A percentile compares a stretch with the other conserved stretches of the same genome.
phyloP scores from a whole-genome alignment of 441 rosid species.

The Biscutella laevigata region DNA sequence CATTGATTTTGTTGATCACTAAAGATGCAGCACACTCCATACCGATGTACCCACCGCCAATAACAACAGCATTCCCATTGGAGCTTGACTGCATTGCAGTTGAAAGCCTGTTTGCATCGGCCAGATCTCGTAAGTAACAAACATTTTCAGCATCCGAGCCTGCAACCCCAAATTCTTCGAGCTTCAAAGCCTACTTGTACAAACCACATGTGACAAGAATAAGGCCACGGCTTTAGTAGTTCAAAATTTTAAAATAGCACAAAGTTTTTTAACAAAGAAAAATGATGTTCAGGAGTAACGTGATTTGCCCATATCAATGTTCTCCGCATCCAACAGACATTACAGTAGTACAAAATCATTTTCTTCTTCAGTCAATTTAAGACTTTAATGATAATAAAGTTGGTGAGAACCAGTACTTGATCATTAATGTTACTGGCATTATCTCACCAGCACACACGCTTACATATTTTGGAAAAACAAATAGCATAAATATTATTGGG shows the following conservation, averaged over 20 bases:
- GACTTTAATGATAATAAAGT: background rate
- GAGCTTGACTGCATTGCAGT: slow-evolving; percentile 52
- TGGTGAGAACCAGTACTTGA: background rate
- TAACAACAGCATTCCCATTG: slow-evolving; percentile 80
- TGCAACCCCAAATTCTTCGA: slow-evolving; percentile 85
- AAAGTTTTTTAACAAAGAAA: background rate
- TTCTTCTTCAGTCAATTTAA: background rate
- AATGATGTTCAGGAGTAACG: background rate
- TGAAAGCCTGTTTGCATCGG: slow-evolving; percentile 77
- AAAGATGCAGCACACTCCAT: slow-evolving; percentile 98
- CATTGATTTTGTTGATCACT: slow-evolving; percentile 78
- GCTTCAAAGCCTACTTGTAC: slow-evolving; percentile 67
- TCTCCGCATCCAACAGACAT: background rate
- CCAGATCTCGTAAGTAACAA: slow-evolving; percentile 74
- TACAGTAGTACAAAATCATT: background rate
- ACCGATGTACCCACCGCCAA: slow-evolving; percentile 96
- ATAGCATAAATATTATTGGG: slow-evolving; percentile 3
- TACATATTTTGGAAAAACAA: background rate
- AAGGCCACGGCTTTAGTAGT: slow-evolving; percentile 6
- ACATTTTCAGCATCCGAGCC: slow-evolving; percentile 87
- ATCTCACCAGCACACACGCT: background rate
- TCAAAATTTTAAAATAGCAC: background rate
- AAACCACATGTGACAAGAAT: background rate
- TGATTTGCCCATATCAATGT: background rate
- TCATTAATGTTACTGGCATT: background rate